Evolutionary conservation across 139 green algal species (phyloP).

Genomic region (Chlamydomonas sphaeroides): DNA sequence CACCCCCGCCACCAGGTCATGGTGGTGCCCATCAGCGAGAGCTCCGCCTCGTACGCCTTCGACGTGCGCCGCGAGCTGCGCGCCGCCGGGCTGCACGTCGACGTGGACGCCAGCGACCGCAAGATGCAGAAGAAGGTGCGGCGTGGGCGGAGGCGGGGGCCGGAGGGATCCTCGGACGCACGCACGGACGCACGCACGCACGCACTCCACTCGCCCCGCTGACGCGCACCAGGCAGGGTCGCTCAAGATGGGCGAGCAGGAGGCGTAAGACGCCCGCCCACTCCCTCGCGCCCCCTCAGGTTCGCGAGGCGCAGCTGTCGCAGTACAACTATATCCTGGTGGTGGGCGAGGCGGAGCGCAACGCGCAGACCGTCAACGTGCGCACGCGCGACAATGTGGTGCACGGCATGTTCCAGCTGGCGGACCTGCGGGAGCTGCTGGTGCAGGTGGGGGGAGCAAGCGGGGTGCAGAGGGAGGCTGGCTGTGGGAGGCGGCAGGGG

Average conservation of each 20-base stretch:
- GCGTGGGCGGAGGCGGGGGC: background rate
- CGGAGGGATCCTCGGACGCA: background rate
- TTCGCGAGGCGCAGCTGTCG: conserved; percentile 91
- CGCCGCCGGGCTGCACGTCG: conserved; percentile 71
- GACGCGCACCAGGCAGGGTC: too few species aligned
- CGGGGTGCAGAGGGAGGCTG: background rate
- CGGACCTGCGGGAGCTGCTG: conserved; percentile 27
- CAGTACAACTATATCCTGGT: conserved; percentile 99
- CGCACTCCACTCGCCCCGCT: too few species aligned
- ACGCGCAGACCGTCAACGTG: conserved; percentile 86
- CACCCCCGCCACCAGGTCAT: conserved; percentile 81
- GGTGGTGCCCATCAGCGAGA: conserved; percentile 95
- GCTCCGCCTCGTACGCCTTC: conserved; percentile 77
- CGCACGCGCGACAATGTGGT: conserved; percentile 94
- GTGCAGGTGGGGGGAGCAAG: background rate
- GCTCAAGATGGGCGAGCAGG: too few species aligned
- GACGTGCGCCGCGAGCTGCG: conserved; percentile 77
- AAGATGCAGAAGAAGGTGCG: conserved; percentile 99
- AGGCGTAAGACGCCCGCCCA: too few species aligned
- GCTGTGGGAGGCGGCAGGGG: background rate
- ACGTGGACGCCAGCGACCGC: conserved; percentile 84
- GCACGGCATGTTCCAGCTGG: conserved; percentile 60
- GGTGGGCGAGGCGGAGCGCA: conserved; percentile 84
- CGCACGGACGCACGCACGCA: too few species aligned
- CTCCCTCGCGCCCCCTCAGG: conserved; percentile 35